Base-by-base conservation (phyloP, 768 basidiomycete species). In the Clitopilus passeckerianus region DNA sequence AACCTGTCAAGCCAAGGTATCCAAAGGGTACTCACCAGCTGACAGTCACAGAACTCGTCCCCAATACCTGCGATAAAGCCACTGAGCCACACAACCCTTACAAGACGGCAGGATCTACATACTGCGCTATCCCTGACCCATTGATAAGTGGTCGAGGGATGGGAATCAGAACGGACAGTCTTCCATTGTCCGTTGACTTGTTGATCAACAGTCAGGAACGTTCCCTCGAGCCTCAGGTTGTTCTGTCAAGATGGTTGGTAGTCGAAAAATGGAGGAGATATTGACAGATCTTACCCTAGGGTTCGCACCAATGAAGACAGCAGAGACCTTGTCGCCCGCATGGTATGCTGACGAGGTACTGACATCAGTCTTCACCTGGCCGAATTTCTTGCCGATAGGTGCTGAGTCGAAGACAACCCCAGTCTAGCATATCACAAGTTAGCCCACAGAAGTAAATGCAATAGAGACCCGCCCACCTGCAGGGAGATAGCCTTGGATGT, bases 231-330 rank as follows among this genome's bases (percentile, higher is more conserved):
- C 22, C 84, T 82, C 33, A 91, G 79, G 66, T 92, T 91, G 65
- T 93, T 93, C 89, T 91, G 62, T 30, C 27, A 30, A 30, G 27
- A 30, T 30, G 27, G 27, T 30, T 30, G 27, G 27, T 7, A 3
- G 53, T 55, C 37, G 14, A n/a, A 9, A 41, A 41, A 2, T 41
- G 5, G n/a, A 41, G 3, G 37, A 4, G 37, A 41, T 15, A 41
- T 41, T 41, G 14, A 41, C 37, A 14, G 37, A n/a, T 14, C 37
- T 62, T 63, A 90, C 89, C 72, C 90, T 77, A 0, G 90, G 91
- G 68, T 90, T 89, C 43, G 90, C 90, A 50, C 89, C 90, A 53
- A 88, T 84, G 62, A 92, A 92, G 55, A 77, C 75, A 14, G 80
- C 86, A 9, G 68, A 67, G 58, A 90, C 90, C 4, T 76, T 86